Base-by-base conservation (phyloP, 805 yeast species). In the Saccharomyces kudriavzevii region DNA sequence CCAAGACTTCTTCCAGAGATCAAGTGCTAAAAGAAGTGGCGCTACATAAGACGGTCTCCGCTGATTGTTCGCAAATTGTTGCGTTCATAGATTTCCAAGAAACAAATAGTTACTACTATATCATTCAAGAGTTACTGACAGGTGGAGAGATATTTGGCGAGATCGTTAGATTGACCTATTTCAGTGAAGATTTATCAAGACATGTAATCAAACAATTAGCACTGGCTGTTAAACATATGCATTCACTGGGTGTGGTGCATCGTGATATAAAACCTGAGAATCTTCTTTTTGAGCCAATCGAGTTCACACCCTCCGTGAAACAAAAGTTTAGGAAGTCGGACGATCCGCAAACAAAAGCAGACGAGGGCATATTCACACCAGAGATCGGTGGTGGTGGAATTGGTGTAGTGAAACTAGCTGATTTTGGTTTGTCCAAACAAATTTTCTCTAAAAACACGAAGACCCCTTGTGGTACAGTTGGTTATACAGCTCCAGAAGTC, bases 391-490 rank as follows among this genome's bases (percentile, higher is more conserved):
- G 95, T 48, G 99, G 97, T 52, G 88, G 91, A 13, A 86, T 94
- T 60, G 99, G 98, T 8, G 62, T 74, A 14, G 90, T 94, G 31
- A 92, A 92, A 69, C 74, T 94, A 51, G 98, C 98, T 1, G 99
- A 94, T 70, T 94, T 94, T 71, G 99, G 99, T 0, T 74, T 94
- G 20, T 89, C 96, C 3, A 94, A 94, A 70, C 88, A 90, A 65
- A 83, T 92, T 30, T 86, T 90, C 84, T 88, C 86, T 63, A 80
- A 84, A 49, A 87, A 87, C 62, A 88, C 97, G 24, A 89, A 89
- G 77, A 94, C 99, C 0, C 99, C 99, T 0, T 94, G 99, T 72
- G 99, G 99, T 50, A 94, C 99, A 0, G 97, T 94, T 17, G 98
- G 98, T 2, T 94, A 94, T 66, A 92, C 98, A 2, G 99, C 99